Conservation (phyloP, 768 basidiomycete species). For the Leccinum subtestaceum region DNA sequence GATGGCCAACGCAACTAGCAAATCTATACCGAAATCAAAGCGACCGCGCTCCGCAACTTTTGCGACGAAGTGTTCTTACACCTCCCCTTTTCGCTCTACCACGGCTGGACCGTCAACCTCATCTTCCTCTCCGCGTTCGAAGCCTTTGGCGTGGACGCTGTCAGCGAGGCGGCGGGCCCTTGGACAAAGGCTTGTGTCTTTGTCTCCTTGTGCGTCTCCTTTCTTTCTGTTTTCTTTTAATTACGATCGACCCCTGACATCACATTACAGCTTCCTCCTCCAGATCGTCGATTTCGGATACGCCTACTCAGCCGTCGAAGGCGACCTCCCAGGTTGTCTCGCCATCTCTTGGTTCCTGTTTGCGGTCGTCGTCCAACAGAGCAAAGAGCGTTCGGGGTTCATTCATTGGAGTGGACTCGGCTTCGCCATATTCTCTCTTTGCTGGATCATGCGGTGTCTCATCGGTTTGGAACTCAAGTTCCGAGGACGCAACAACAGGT, state of each 20-base stretch:
- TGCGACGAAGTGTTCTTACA: constrained; percentile 67
- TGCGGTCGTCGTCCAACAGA: constrained; percentile 58
- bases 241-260: background rate
- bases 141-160: constrained; percentile 59
- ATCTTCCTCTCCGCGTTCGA: constrained; percentile 56
- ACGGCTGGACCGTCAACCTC: constrained; percentile 56
- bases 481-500: constrained; percentile 31
- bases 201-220: constrained; percentile 45
- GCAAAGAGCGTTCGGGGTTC: constrained; percentile 43
- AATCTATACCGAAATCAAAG: constrained; percentile 67
- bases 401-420: constrained; percentile 67
- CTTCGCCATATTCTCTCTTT: constrained; percentile 59
- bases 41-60: constrained; percentile 44
- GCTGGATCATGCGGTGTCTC: constrained; percentile 59
- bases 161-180: constrained; percentile 47
- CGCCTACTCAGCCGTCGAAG: constrained; percentile 60
- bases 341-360: constrained; percentile 66
- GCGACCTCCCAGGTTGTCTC: constrained; percentile 66
- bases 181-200: constrained; percentile 67
- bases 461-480: constrained; percentile 38
- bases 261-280: constrained; percentile 46
- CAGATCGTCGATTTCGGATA: constrained; percentile 60
- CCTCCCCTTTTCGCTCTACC: constrained; percentile 69
- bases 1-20: constrained; percentile 35
- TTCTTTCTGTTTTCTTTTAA: background rate